These are phyloP conservation scores for Tirmania nivea DNA, from an alignment of 495 filamentous ascomycete species.

Conservation along the genomic window DNA sequence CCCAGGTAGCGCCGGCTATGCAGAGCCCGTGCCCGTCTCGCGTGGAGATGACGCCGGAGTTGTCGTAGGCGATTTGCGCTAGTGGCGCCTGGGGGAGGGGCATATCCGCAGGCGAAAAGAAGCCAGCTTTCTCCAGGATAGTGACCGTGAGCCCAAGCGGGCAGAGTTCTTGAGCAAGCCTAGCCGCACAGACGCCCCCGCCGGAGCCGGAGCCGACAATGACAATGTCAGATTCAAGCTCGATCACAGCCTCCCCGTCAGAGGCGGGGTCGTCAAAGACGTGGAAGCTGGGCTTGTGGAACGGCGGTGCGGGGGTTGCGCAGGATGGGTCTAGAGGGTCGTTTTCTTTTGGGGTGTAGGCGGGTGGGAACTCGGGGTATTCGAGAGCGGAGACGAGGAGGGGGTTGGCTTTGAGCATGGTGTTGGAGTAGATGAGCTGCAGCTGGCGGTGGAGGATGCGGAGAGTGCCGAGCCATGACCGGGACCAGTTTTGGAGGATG, in stretches of 20 bases:
- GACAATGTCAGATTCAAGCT: conserved; percentile 23
- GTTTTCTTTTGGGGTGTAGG: conserved; percentile 19
- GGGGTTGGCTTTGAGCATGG: too few relatives aligned
- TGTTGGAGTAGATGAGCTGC: too few relatives aligned
- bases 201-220: not conserved
- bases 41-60: not conserved
- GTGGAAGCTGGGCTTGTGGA: too few relatives aligned
- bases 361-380: too few relatives aligned
- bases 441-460: too few relatives aligned
- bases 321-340: conserved; percentile 21
- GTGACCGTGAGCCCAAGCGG: not conserved
- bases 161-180: not conserved
- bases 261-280: too few relatives aligned
- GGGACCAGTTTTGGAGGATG: too few relatives aligned
- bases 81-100: not conserved
- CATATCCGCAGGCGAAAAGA: not conserved
- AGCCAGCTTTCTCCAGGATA: not conserved
- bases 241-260: too few relatives aligned
- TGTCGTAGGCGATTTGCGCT: not conserved
- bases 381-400: too few relatives aligned
- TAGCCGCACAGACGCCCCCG: not conserved
- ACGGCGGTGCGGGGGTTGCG: too few relatives aligned
- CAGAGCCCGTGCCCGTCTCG: not conserved
- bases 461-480: too few relatives aligned
- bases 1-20: not conserved